A percentile compares a stretch with the other conserved stretches of the same genome.
phyloP scores from a whole-genome alignment of 2,329 filamentous ascomycete genomes.

The Emydomyces testavorans region DNA sequence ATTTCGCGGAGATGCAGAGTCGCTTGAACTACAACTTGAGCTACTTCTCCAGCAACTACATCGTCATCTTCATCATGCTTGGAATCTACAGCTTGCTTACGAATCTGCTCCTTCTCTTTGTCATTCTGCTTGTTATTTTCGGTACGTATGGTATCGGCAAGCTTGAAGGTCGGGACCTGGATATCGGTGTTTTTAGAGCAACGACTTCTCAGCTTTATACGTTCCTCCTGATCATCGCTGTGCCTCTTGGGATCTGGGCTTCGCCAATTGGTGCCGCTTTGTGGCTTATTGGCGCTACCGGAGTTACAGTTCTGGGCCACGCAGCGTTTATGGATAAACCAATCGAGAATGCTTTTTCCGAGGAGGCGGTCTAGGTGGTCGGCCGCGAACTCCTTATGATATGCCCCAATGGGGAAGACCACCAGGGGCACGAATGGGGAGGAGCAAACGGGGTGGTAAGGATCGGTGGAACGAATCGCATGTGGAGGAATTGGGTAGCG shows the following conservation, averaged over 20 bases:
- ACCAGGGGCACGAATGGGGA: constrained; percentile 69
- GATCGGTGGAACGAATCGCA: constrained; percentile 39
- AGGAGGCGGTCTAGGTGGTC: constrained; percentile 99
- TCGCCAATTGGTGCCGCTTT: constrained; percentile 75
- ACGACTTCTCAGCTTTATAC: constrained; percentile 93
- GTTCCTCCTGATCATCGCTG: constrained; percentile 64
- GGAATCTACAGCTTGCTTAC: constrained; percentile 90
- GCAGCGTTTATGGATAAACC: constrained; percentile 95
- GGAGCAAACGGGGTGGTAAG: constrained; percentile 47
- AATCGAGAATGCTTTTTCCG: constrained; percentile 99
- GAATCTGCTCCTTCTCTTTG: constrained; percentile 76
- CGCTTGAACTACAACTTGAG: constrained; percentile 94
- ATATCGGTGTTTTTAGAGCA: constrained; percentile 69
- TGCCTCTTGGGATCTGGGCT: constrained; percentile 74
- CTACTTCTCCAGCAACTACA: constrained; percentile 98
- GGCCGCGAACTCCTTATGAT: constrained; percentile 91
- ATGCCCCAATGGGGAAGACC: constrained; percentile 99
- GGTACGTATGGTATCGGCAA: constrained; percentile 89
- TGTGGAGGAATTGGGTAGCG: constrained; percentile 57
- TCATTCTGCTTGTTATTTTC: constrained; percentile 74
- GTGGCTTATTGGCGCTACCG: constrained; percentile 92
- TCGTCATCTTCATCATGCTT: constrained; percentile 84
- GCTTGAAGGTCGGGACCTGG: constrained; percentile 76
- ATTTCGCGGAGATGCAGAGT: constrained; percentile 81
- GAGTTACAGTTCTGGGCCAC: constrained; percentile 88